Evolutionary conservation across 1,284 basidiomycete genomes (phyloP).

Genomic region (Singerocomus inundabilis): DNA sequence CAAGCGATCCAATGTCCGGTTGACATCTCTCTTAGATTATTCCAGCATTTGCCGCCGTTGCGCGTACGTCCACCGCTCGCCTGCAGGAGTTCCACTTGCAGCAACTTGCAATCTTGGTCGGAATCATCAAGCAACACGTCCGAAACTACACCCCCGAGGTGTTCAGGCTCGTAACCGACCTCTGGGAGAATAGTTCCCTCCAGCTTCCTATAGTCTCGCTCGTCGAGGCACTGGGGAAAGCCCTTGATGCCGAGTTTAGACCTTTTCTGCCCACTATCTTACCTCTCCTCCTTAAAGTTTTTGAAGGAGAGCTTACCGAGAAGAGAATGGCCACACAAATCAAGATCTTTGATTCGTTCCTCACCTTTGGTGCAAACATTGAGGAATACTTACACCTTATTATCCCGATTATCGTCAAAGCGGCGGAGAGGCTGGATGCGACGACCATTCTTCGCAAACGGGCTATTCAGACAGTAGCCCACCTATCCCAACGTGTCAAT

Average conservation of each 20-base stretch:
- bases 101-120: slow-evolving; percentile 93
- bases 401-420: slow-evolving; percentile 91
- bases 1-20: not conserved
- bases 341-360: slow-evolving; percentile 92
- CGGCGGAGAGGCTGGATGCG: slow-evolving; percentile 85
- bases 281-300: slow-evolving; percentile 87
- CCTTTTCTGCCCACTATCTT: slow-evolving; percentile 94
- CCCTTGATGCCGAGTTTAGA: slow-evolving; percentile 97
- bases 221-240: slow-evolving; percentile 93
- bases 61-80: slow-evolving; percentile 77
- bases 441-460: slow-evolving; percentile 78
- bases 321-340: slow-evolving; percentile 79
- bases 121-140: slow-evolving; percentile 97
- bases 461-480: slow-evolving; percentile 90
- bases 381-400: slow-evolving; percentile 98
- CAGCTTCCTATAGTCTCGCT: slow-evolving; percentile 93
- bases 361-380: slow-evolving; percentile 94
- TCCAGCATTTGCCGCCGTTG: slow-evolving; percentile 91
- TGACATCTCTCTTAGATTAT: slow-evolving; percentile 70
- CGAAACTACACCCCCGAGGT: slow-evolving; percentile 88
- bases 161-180: slow-evolving; percentile 80
- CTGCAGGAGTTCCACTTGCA: slow-evolving; percentile 95
- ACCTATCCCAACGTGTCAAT: slow-evolving; percentile 91
- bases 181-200: slow-evolving; percentile 86
- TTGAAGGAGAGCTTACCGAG: slow-evolving; percentile 84